Base-by-base conservation (phyloP, 208 protist genomes). In the Angomonas deanei region DNA sequence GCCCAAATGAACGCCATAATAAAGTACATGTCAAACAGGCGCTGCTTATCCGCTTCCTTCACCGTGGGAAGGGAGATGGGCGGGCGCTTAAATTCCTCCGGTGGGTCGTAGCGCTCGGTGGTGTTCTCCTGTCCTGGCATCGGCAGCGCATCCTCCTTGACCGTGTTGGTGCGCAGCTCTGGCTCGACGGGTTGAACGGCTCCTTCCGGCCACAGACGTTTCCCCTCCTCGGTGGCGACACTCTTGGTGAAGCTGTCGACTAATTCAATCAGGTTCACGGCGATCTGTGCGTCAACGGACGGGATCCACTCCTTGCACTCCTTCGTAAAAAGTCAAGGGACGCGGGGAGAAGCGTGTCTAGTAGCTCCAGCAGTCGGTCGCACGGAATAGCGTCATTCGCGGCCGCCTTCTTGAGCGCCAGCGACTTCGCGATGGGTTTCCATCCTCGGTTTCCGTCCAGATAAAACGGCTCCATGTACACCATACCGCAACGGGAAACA, bases 401-500 rank as follows among this genome's bases (percentile, higher is more conserved):
- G 8, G 67, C 66, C 13, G 78, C 69, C 68, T 91, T 85, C 52
- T 83, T 52, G 32, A 60, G 56, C 6, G 87, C 66, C 47, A 96
- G 74, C 27, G 76, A 91, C 57, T 74, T 72, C 23, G 84, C 79
- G 68, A 96, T 82, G 10, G 82, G 87, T 34, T 82, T 71, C 91
- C 91, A 96, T n/a, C 94, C 92, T n/a, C 91, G 82, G 36, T 78
- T 64, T 15, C 86, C 82, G 64, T 96, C 90, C 1, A 94, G 71
- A 67, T 97, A 97, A 74, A 86, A 96, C 30, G 93, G 86, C 71
- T 99, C 96, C 67, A 97, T 83, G 71, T 94, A 99, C 52, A 99
- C 96, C 98, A 99, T 99, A 61, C 98, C 98, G 74, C 98, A 99
- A 42, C 98, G 87, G 21, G 97, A 99, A 38, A 99, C 98, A 3